A percentile compares a stretch with the other conserved stretches of the same genome.
phyloP scores from a whole-genome alignment of 2,329 filamentous ascomycete genomes.

The Dryadomyces quercus-mongolicae region DNA sequence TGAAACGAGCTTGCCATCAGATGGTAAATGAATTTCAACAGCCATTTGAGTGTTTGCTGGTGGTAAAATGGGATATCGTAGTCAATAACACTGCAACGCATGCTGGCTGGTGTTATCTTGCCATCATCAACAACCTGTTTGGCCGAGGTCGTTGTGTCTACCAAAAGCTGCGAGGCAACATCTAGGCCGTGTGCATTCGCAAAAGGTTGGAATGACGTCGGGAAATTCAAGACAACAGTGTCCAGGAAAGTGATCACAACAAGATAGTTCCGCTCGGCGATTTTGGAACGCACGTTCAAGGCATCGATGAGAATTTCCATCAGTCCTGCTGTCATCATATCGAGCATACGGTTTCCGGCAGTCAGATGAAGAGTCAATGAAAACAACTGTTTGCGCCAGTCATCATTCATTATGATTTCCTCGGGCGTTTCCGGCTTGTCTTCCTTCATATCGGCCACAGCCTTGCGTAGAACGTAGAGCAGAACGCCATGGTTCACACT shows the following conservation, averaged over 20 bases:
- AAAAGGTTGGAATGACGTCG: conserved; percentile 73
- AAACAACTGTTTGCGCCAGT: conserved; percentile 86
- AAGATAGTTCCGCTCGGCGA: conserved; percentile 73
- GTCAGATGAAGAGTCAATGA: conserved; percentile 75
- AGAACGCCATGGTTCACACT: conserved; percentile 94
- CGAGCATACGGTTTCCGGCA: conserved; percentile 59
- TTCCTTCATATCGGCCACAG: conserved; percentile 66
- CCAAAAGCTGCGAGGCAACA: conserved; percentile 76
- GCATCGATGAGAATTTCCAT: conserved; percentile 86
- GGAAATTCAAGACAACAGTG: conserved; percentile 72
- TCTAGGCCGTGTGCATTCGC: conserved; percentile 77
- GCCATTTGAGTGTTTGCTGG: conserved; percentile 84
- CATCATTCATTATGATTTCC: conserved; percentile 57
- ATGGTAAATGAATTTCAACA: conserved; percentile 93
- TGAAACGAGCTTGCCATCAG: conserved; percentile 70
- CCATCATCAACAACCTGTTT: conserved; percentile 53
- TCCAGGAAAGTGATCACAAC: conserved; percentile 82
- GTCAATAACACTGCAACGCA: conserved; percentile 74
- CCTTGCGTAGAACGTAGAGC: conserved; percentile 84
- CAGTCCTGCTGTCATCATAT: conserved; percentile 79
- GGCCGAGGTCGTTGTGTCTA: conserved; percentile 63
- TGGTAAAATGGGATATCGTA: conserved; percentile 89
- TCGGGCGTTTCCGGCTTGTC: conserved; percentile 44
- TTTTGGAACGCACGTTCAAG: conserved; percentile 66
- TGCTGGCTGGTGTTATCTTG: conserved; percentile 56